A percentile compares a stretch with the other conserved stretches of the same genome.
phyloP scores from a whole-genome alignment of 2,329 filamentous ascomycete species.

The Pezicula radicicola region DNA sequence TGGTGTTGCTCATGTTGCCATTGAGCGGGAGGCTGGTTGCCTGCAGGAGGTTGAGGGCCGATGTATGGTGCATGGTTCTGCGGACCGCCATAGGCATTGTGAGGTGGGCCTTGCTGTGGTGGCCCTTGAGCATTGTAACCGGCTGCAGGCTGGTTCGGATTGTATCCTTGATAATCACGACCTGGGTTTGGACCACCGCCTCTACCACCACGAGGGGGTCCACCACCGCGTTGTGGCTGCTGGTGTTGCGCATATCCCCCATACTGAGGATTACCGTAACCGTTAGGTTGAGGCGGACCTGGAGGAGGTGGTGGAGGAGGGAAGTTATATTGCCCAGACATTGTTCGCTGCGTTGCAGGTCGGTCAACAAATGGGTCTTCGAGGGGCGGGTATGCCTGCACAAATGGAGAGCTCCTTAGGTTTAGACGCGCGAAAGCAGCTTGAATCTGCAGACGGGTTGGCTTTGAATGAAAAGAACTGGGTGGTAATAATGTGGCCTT shows the following conservation, averaged over 20 bases:
- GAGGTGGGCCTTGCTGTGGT: slow-evolving; percentile 18
- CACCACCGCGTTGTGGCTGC: slow-evolving; percentile 25
- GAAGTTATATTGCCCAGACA: slow-evolving; percentile 31
- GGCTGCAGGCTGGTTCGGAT: slow-evolving; percentile 6
- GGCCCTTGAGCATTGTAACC: slow-evolving; percentile 22
- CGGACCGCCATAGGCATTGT: slow-evolving; percentile 21
- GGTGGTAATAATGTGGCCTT: too few relatives aligned
- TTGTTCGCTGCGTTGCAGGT: slow-evolving; percentile 5
- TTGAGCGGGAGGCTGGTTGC: slow-evolving; percentile 11
- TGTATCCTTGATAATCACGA: slow-evolving; percentile 23
- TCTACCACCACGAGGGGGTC: slow-evolving; percentile 25
- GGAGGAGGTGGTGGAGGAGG: slow-evolving; percentile 31
- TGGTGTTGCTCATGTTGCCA: slow-evolving; percentile 21
- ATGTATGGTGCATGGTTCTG: slow-evolving; percentile 28
- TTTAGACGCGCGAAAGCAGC: too few relatives aligned
- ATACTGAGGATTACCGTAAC: slow-evolving; percentile 23
- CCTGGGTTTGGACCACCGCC: slow-evolving; percentile 21
- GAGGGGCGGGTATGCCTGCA: background rate
- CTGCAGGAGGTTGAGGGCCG: slow-evolving; percentile 28
- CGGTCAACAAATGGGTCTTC: background rate
- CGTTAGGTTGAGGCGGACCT: slow-evolving; percentile 24
- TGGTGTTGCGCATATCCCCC: slow-evolving; percentile 22
- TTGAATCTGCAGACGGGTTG: too few relatives aligned
- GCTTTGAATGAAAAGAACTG: too few relatives aligned
- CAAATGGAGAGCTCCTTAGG: background rate